phyloP scores from a whole-genome alignment of 2,329 filamentous ascomycete genomes.

The Fusarium devonianum region DNA sequence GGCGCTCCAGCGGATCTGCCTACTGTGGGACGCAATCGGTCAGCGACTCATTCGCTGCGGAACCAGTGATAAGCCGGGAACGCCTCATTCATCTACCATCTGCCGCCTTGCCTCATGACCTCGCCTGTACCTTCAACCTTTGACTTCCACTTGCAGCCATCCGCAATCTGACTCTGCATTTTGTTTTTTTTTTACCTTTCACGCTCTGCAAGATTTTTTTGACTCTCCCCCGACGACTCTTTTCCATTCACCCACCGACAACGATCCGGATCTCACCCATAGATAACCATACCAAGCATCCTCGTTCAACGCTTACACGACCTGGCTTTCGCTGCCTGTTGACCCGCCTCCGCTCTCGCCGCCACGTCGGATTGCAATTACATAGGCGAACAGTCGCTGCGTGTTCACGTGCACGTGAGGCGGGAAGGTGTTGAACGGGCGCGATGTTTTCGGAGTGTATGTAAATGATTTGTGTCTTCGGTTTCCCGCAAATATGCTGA shows the following conservation, averaged over 20 bases:
- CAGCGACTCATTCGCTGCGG: slow-evolving; percentile 36
- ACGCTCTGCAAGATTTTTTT: slow-evolving; percentile 12
- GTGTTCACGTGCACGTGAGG: slow-evolving; percentile 41
- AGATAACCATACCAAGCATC: slow-evolving; percentile 10
- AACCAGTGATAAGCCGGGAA: slow-evolving; percentile 36
- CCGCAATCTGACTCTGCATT: slow-evolving; percentile 24
- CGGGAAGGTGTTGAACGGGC: slow-evolving; percentile 45
- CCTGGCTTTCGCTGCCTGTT: slow-evolving; percentile 16
- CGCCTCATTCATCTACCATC: slow-evolving; percentile 35
- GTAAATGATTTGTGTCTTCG: slow-evolving; percentile 42
- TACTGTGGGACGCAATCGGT: slow-evolving; percentile 37
- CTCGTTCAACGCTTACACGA: slow-evolving; percentile 28
- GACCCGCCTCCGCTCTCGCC: slow-evolving; percentile 23
- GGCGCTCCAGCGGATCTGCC: slow-evolving; percentile 32
- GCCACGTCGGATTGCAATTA: slow-evolving; percentile 31
- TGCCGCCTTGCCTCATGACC: slow-evolving; percentile 42
- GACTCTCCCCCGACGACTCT: slow-evolving; percentile 8
- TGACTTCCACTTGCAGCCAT: slow-evolving; percentile 24
- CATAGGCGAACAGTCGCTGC: slow-evolving; percentile 16
- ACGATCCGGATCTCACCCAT: slow-evolving; percentile 4
- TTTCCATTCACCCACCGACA: slow-evolving; percentile 7
- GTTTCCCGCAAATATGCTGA: slow-evolving; percentile 16
- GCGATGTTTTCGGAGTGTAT: slow-evolving; percentile 79
- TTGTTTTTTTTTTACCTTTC: slow-evolving; percentile 27
- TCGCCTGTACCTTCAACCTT: slow-evolving; percentile 22